These are phyloP conservation scores for Crithidia sp. DNA, from an alignment of 208 protist genomes.

Conservation along the genomic window DNA sequence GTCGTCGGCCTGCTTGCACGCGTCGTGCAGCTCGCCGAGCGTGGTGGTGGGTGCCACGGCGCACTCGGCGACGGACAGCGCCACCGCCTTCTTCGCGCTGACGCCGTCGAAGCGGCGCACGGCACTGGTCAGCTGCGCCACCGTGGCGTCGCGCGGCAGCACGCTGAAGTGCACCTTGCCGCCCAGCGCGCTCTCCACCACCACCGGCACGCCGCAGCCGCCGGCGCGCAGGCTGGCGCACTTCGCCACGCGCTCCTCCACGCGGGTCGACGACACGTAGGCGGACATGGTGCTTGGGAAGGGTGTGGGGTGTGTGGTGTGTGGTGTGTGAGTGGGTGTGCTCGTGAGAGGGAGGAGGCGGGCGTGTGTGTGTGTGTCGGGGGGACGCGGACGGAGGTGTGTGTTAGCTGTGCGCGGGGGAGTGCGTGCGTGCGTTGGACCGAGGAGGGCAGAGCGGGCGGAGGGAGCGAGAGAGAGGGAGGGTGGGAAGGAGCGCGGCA, in stretches of 20 bases:
- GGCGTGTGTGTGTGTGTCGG: no score
- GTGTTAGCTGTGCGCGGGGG: no score
- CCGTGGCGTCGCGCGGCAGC: slow-evolving; percentile 28
- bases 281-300: slow-evolving; percentile 2
- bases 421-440: no score
- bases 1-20: slow-evolving; percentile 39
- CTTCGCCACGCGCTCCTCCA: slow-evolving; percentile 11
- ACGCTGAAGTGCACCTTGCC: slow-evolving; percentile 19
- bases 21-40: slow-evolving; percentile 39
- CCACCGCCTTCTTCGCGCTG: slow-evolving; percentile 15
- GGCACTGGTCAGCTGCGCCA: slow-evolving; percentile 23
- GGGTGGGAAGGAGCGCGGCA: no score
- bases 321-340: neutral
- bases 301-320: neutral
- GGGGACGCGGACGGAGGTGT: no score
- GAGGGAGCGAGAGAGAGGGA: no score
- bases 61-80: slow-evolving; percentile 23
- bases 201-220: no score
- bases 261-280: slow-evolving; percentile 11
- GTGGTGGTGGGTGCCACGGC: slow-evolving; percentile 26
- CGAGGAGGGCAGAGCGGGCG: no score
- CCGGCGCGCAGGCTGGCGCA: no score
- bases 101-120: slow-evolving; percentile 25
- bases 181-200: no score
- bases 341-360: neutral